phyloP scores from a whole-genome alignment of 2,329 filamentous ascomycete species.

The Sporothrix phasma region DNA sequence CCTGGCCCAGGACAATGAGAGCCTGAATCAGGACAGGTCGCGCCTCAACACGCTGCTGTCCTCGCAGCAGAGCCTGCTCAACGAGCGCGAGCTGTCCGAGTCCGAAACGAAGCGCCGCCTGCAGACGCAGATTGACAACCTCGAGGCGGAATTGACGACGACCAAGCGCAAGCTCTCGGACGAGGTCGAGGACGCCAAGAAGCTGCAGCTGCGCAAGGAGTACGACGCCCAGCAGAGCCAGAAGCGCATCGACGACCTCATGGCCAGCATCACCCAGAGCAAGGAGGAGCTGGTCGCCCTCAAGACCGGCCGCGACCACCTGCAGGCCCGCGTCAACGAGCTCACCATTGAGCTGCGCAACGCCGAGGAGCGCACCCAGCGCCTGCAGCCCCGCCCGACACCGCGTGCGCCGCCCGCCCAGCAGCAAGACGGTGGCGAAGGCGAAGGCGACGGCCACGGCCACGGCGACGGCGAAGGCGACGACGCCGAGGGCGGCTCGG shows the following conservation, averaged over 20 bases:
- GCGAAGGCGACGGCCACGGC: neutral
- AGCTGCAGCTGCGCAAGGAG: constrained; percentile 72
- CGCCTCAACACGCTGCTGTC: constrained; percentile 74
- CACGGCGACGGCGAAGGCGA: constrained; percentile 25
- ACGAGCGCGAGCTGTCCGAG: constrained; percentile 80
- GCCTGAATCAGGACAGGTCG: constrained; percentile 70
- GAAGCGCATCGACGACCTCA: constrained; percentile 86
- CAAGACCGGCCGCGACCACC: constrained; percentile 80
- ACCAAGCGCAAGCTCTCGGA: constrained; percentile 76
- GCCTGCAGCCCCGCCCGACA: constrained; percentile 71
- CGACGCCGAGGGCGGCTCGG: constrained; percentile 33
- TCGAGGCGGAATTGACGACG: constrained; percentile 69
- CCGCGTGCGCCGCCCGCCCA: constrained; percentile 40
- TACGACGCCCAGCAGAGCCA: constrained; percentile 82
- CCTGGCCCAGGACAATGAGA: constrained; percentile 79
- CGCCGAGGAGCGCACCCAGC: constrained; percentile 76
- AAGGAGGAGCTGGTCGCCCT: constrained; percentile 79
- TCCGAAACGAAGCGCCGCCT: constrained; percentile 72
- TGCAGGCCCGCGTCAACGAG: constrained; percentile 83
- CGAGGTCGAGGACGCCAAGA: constrained; percentile 76
- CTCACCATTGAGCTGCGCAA: constrained; percentile 78
- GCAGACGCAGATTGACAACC: constrained; percentile 63
- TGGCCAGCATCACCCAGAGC: constrained; percentile 64
- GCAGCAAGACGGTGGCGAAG: constrained; percentile 22
- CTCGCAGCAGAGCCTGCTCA: constrained; percentile 79